Evolutionary conservation across 768 basidiomycete species (phyloP).

Genomic region (Gloeophyllum trabeum): DNA sequence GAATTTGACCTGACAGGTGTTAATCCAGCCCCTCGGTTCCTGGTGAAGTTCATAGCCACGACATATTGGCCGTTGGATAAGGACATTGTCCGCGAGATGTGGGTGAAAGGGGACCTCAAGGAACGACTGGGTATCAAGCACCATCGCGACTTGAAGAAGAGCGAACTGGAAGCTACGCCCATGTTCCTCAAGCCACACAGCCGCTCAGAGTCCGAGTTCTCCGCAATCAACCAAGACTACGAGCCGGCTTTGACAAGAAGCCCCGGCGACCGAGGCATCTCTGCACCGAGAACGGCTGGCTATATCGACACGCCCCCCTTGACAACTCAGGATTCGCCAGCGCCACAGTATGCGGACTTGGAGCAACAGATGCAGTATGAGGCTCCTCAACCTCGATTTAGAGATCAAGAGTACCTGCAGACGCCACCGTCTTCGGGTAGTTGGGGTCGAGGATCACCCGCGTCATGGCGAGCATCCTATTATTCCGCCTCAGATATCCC

Average conservation of each 20-base stretch:
- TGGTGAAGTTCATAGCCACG: conserved; percentile 60
- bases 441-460: conserved; percentile 2
- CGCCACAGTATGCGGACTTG: not conserved
- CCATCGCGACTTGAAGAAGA: conserved; percentile 36
- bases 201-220: conserved; percentile 55
- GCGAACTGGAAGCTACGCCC: conserved; percentile 50
- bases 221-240: conserved; percentile 28
- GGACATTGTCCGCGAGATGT: conserved; percentile 88
- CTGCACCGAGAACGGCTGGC: conserved; percentile 11
- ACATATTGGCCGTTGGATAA: conserved; percentile 77
- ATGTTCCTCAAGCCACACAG: conserved; percentile 60
- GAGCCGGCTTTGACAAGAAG: conserved; percentile 30
- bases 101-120: conserved; percentile 76
- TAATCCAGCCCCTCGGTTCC: conserved; percentile 65
- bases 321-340: not conserved
- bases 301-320: conserved; percentile 1
- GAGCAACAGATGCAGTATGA: not conserved
- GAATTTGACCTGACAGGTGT: conserved; percentile 3
- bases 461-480: conserved; percentile 41
- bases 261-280: conserved; percentile 12
- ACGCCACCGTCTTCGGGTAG: conserved; percentile 8
- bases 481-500: conserved; percentile 43
- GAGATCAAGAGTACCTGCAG: conserved; percentile 1
- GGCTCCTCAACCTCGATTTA: not conserved
- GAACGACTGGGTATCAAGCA: conserved; percentile 67